A percentile compares a stretch with the other conserved stretches of the same genome.
These are phyloP conservation scores for Chaetomium olivaceum DNA, from an alignment of 2,329 filamentous ascomycete species.

Conservation along the genomic window DNA sequence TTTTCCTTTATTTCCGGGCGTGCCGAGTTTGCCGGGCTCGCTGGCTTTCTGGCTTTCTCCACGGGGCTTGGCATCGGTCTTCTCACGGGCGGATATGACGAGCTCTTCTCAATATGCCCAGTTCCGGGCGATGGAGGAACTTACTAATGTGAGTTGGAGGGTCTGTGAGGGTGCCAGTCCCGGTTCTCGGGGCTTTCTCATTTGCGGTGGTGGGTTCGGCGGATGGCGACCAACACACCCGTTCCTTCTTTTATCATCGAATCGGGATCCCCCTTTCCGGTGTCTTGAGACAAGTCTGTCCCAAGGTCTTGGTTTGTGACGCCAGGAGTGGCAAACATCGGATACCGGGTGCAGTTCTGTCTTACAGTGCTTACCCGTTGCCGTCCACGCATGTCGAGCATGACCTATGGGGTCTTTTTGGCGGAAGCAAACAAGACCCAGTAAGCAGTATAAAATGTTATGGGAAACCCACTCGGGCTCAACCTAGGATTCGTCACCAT, in stretches of 20 bases:
- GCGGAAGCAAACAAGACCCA: background rate
- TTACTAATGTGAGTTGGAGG: background rate
- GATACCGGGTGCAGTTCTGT: background rate
- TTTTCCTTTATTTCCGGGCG: conserved; percentile 1
- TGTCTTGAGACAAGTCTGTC: background rate
- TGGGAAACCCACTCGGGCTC: background rate
- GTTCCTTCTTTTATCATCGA: background rate
- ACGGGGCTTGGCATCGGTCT: background rate
- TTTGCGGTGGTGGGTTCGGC: background rate
- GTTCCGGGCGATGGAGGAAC: background rate
- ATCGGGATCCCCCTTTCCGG: background rate
- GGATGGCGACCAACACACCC: background rate
- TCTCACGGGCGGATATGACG: background rate
- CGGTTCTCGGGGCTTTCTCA: conserved; percentile 4
- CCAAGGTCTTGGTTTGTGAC: conserved; percentile 1
- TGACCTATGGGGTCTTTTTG: background rate
- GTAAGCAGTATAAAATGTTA: background rate
- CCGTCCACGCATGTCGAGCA: background rate
- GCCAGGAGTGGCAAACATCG: conserved; percentile 10
- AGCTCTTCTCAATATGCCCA: too few relatives aligned
- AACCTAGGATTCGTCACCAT: background rate
- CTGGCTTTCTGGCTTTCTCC: background rate
- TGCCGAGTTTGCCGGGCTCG: conserved; percentile 20
- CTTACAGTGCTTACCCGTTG: background rate
- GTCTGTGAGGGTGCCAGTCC: background rate